Conservation (phyloP, 129 eudicot genomes). For the Pulicaria dysenterica region DNA sequence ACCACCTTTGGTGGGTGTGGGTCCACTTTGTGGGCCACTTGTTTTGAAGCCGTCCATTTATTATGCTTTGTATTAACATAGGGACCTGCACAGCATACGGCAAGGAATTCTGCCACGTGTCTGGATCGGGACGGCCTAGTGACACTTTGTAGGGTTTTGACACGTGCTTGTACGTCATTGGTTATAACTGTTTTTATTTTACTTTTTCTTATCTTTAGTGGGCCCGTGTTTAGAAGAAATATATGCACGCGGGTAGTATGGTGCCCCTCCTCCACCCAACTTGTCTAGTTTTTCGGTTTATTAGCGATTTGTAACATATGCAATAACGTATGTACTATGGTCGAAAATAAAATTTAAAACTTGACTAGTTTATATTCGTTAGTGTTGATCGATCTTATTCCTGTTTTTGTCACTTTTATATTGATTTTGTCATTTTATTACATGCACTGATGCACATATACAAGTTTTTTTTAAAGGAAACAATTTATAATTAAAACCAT, state of each 20-base stretch:
- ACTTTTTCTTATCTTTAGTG: neutral
- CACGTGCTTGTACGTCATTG: conserved; percentile 13
- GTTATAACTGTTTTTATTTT: neutral
- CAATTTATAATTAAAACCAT: too few relatives aligned
- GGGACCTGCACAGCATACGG: conserved; percentile 30
- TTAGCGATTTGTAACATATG: conserved; percentile 1
- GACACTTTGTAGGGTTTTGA: conserved; percentile 32
- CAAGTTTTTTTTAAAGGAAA: too few relatives aligned
- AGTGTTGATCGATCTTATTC: too few relatives aligned
- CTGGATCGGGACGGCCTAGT: neutral
- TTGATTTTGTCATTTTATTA: too few relatives aligned
- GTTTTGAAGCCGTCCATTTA: conserved; percentile 26
- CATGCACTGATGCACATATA: too few relatives aligned
- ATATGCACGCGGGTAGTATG: conserved; percentile 16
- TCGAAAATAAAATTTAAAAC: neutral
- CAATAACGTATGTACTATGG: neutral
- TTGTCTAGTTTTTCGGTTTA: neutral
- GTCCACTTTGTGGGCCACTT: conserved; percentile 24
- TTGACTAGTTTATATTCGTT: neutral
- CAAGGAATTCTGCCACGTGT: conserved; percentile 27
- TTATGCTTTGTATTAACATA: conserved; percentile 2
- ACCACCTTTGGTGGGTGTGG: conserved; percentile 35
- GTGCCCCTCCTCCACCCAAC: conserved; percentile 11
- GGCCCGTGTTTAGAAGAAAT: conserved; percentile 3
- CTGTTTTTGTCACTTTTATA: too few relatives aligned